These are phyloP conservation scores for Fusarium buharicum DNA, from an alignment of 2,329 filamentous ascomycete species.

Conservation along the genomic window DNA sequence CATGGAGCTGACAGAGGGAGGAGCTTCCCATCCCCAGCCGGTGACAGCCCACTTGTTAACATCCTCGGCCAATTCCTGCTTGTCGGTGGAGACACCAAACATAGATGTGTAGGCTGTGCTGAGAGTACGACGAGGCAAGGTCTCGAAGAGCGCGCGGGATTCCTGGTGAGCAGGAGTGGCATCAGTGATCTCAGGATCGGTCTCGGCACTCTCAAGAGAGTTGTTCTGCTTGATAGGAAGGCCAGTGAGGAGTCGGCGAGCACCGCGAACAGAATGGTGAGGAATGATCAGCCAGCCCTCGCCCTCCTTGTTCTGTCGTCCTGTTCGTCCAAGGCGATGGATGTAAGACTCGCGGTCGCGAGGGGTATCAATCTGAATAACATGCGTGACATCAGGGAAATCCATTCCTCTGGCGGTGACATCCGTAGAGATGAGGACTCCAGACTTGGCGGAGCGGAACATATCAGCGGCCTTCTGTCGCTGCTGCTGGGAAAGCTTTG, in stretches of 20 bases:
- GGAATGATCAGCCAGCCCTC: conserved; percentile 75
- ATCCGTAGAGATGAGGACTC: conserved; percentile 79
- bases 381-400: conserved; percentile 82
- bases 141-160: conserved; percentile 55
- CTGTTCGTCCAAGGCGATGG: conserved; percentile 80
- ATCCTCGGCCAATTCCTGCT: conserved; percentile 55
- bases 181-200: conserved; percentile 63
- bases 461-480: conserved; percentile 76
- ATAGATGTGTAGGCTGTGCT: conserved; percentile 64
- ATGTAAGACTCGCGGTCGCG: conserved; percentile 76
- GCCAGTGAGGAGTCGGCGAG: conserved; percentile 63
- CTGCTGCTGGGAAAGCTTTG: conserved; percentile 74
- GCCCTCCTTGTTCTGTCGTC: conserved; percentile 77
- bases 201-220: conserved; percentile 61
- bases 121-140: conserved; percentile 50
- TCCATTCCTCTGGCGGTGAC: conserved; percentile 87
- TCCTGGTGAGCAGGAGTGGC: conserved; percentile 59
- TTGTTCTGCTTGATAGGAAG: conserved; percentile 69
- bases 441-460: conserved; percentile 74
- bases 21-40: conserved; percentile 63
- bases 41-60: conserved; percentile 64
- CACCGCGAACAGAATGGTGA: conserved; percentile 60
- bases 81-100: conserved; percentile 62
- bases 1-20: conserved; percentile 53
- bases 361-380: conserved; percentile 77